These are phyloP conservation scores for Scheffersomyces titani DNA, from an alignment of 1,139 yeast species.

Conservation along the genomic window DNA sequence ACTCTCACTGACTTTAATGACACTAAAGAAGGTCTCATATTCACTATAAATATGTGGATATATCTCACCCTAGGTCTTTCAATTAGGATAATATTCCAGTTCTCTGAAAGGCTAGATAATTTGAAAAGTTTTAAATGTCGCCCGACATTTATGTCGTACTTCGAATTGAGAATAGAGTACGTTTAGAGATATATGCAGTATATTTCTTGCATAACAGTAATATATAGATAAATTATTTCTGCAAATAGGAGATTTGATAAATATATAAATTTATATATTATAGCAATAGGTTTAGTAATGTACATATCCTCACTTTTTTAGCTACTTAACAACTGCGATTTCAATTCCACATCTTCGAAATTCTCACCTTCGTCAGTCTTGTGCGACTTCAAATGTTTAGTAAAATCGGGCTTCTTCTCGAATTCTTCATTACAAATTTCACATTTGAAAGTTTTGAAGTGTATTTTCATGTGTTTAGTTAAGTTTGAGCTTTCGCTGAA, in stretches of 20 bases:
- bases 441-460: slow-evolving; percentile 53
- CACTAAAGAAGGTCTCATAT: slow-evolving; percentile 29
- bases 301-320: neutral
- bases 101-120: neutral
- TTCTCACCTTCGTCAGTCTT: slow-evolving; percentile 4
- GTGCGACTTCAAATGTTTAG: slow-evolving; percentile 40
- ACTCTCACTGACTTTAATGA: slow-evolving; percentile 28
- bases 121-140: neutral
- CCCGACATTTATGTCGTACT: neutral
- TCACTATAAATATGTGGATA: neutral
- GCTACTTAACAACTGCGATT: neutral
- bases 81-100: neutral
- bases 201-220: neutral
- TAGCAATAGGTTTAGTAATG: neutral
- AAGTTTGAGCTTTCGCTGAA: slow-evolving; percentile 89
- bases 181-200: neutral
- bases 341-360: neutral
- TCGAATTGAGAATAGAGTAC: neutral
- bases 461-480: slow-evolving; percentile 82
- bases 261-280: too few species aligned
- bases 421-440: slow-evolving; percentile 53
- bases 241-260: too few species aligned
- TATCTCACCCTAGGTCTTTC: neutral
- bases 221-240: too few species aligned
- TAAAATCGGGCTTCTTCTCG: slow-evolving; percentile 40